Evolutionary conservation across 805 yeast species (phyloP), one percentile per base, ranked within the genome.

Genomic region (Kurtzmaniella cleridarum): DNA sequence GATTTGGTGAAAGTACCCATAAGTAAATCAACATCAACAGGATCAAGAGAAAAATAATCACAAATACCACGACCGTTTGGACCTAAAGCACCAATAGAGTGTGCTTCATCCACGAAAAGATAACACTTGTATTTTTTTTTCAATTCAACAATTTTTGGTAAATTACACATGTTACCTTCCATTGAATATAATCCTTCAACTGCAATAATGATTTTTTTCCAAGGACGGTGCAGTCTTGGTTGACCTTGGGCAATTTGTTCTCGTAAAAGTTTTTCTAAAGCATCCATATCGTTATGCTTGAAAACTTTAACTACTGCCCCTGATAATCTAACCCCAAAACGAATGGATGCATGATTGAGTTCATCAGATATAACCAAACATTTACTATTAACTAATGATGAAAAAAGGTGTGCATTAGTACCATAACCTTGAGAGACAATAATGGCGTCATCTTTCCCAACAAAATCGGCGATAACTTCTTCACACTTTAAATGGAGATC

Each of bases 1-100:
- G 96, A 87, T 64, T 93, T 93, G 38, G 98, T 95, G 41, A 93
- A 76, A 6, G 99, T 93, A 36, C 99, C 99, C 99, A 93, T 93
- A 48, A 93, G 65, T 45, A 93, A 68, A 64, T 93, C 99, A 41
- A 93, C 71, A 32, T 77, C 77, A 10, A 65, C 58, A 30, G 98
- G 91, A 47, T 79, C 75, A 35, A 93, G 77, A 39, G 82, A 83
- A 60, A 85, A 93, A 64, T 87, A 86, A 55, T 93, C 98, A 67
- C 97, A 90, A 28, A 93, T 84, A 55, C 99, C 99, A 55, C 85
- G 81, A 34, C 98, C 98, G 38, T 66, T 65, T 32, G 95, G 93
- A 23, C 99, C 99, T 66, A 93, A 75, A n/a, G 98, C 98, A 53
- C 99, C 99, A 54, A 93, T 84, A 4, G 98, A 91, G 62, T 93